phyloP scores from a whole-genome alignment of 495 filamentous ascomycete genomes.

The Aspergillus conjunctus region DNA sequence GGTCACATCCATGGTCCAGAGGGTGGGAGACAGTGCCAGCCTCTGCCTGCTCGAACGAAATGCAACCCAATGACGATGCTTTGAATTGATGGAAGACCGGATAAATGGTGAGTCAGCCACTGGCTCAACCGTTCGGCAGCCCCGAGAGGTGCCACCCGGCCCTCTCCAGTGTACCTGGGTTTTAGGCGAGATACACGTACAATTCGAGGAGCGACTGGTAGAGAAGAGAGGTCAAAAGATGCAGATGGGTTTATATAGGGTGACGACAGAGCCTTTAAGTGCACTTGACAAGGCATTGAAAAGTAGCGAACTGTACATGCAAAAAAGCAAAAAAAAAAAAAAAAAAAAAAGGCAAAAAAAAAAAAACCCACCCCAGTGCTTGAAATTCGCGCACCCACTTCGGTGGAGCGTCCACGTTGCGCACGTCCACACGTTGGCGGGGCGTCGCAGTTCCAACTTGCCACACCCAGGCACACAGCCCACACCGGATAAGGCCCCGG shows the following conservation, averaged over 20 bases:
- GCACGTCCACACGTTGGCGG: conserved; percentile 4
- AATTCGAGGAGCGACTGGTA: not conserved
- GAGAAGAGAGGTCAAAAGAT: not conserved
- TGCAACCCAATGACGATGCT: conserved; percentile 18
- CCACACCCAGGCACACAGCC: too few relatives aligned
- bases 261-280: too few relatives aligned
- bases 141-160: conserved; percentile 1
- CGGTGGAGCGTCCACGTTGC: conserved; percentile 19
- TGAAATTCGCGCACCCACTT: conserved; percentile 15
- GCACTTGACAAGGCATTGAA: too few relatives aligned
- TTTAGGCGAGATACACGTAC: too few relatives aligned
- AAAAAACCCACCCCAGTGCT: not conserved
- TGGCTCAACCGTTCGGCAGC: conserved; percentile 1
- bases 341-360: not conserved
- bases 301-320: not conserved
- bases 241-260: too few relatives aligned
- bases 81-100: conserved; percentile 10
- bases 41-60: conserved; percentile 6
- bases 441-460: conserved; percentile 10
- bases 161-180: not conserved
- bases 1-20: conserved; percentile 14
- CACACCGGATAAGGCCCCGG: too few relatives aligned
- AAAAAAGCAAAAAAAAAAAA: not conserved
- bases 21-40: conserved; percentile 3
- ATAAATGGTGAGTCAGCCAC: not conserved